Evolutionary conservation across 2,329 filamentous ascomycete species (phyloP), one percentile per base, ranked within the genome.

Genomic region (Cryoendolithus antarcticus): DNA sequence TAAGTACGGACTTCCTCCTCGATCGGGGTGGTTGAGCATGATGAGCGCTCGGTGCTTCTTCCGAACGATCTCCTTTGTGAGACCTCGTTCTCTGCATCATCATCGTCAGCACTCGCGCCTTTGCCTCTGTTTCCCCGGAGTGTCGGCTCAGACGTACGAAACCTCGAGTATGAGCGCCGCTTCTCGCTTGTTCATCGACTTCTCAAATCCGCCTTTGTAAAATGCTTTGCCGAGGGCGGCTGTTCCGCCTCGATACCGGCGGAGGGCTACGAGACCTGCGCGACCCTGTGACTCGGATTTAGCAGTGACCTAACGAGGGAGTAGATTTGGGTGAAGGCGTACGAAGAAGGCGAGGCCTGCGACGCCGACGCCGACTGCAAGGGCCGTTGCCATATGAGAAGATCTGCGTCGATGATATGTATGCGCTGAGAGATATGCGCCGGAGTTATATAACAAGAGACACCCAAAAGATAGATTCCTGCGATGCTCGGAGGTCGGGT

Each of bases 121-220:
- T 10, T 27, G 12, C 27, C 24, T 27, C 28, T 24, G 19, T 24
- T 24, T 6, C 21, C 12, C 11, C 30, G 11, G 7, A 19, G 27
- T 9, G 10, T 28, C 27, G 5, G 15, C 15, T 6, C 27, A 9
- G 6, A 65, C 71, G 42, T 76, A 95, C 89, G 79, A 84, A 45
- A 96, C 78, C 48, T 91, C 83, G 35, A 98, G 68, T 44, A 98
- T 95, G 52, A 98, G 66, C 4, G 86, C 74, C 13, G 91, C 91
- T 66, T 98, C 91, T 61, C 82, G 79, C 61, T 82, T 77, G 61
- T 78, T 95, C 89, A 98, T 98, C 64, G 82, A 83, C 44, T 78
- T 71, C 67, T 98, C 91, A 59, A 98, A 98, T n/a, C 91, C 91
- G 51, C 91, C 91, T 65, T 96, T 98, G 72, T 95, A 96, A 59